Evolutionary conservation across 768 basidiomycete species (phyloP).

Genomic region (Macrocybe gigantea): DNA sequence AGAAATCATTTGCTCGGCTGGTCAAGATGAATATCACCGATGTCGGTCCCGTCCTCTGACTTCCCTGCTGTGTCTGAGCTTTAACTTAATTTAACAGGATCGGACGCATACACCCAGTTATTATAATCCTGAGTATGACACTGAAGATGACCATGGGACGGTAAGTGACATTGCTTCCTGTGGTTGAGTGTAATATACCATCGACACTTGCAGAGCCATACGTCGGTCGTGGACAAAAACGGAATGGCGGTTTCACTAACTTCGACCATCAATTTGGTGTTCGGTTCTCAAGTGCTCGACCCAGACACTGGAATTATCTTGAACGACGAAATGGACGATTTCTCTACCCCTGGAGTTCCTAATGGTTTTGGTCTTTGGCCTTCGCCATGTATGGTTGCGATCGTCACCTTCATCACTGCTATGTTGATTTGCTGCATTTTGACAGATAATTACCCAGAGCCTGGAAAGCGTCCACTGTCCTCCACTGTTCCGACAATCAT

Average conservation of each 20-base stretch:
- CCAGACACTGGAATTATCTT: conserved; percentile 82
- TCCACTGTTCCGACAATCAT: conserved; percentile 80
- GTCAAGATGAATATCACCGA: conserved; percentile 75
- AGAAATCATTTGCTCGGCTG: conserved; percentile 58
- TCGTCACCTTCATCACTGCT: neutral
- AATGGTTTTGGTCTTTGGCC: conserved; percentile 82
- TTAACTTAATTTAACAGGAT: conserved; percentile 42
- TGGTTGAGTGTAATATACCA: neutral
- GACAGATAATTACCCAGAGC: conserved; percentile 81
- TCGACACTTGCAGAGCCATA: conserved; percentile 57
- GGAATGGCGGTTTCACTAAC: conserved; percentile 88
- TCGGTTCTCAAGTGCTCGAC: conserved; percentile 86
- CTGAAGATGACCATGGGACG: conserved; percentile 82
- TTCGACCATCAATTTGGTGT: conserved; percentile 84
- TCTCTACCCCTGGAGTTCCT: conserved; percentile 77
- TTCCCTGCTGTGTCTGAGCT: neutral
- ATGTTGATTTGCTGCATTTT: conserved; percentile 3
- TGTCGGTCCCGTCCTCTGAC: conserved; percentile 36
- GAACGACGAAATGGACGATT: conserved; percentile 96
- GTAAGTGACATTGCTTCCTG: conserved; percentile 31
- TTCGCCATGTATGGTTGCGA: conserved; percentile 58
- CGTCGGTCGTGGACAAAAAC: conserved; percentile 73
- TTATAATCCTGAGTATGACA: conserved; percentile 79
- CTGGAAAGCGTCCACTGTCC: conserved; percentile 86
- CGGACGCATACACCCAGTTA: conserved; percentile 75